Evolutionary conservation across 164 flowering plant species (phyloP).

Genomic region (Macadamia tetraphylla): DNA sequence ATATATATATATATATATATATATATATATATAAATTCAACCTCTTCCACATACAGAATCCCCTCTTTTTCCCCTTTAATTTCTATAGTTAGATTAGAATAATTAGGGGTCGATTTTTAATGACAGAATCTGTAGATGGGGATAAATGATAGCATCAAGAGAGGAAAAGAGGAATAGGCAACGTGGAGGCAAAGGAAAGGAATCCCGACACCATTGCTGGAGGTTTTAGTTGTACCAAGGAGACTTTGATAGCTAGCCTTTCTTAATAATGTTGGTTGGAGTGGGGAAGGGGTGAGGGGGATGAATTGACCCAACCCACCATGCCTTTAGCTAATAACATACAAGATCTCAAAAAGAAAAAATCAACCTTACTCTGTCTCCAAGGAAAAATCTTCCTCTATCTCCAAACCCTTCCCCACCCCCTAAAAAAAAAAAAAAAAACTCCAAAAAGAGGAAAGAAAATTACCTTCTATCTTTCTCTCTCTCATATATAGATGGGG

Average conservation of each 20-base stretch:
- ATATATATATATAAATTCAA: too few species aligned
- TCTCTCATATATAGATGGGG: neutral
- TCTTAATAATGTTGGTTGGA: conserved; percentile 22
- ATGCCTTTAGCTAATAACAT: neutral
- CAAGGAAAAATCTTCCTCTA: too few species aligned
- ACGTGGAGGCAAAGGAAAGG: conserved; percentile 34
- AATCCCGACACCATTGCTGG: conserved; percentile 25
- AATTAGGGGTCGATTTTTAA: neutral
- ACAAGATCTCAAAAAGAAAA: neutral
- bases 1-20: too few species aligned
- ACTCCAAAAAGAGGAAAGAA: too few species aligned
- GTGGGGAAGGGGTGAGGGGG: conserved; percentile 2
- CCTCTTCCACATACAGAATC: neutral
- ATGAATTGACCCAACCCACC: conserved; percentile 22
- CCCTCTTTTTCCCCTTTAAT: neutral
- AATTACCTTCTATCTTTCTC: too few species aligned
- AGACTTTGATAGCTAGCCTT: conserved; percentile 12
- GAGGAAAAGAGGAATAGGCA: conserved; percentile 10
- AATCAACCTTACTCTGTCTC: neutral
- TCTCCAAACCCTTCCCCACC: neutral
- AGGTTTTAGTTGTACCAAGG: conserved; percentile 14
- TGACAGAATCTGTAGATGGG: conserved; percentile 6
- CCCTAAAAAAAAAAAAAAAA: neutral
- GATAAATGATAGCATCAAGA: conserved; percentile 20
- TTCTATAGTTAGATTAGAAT: conserved; percentile 1